Conservation (phyloP, 495 filamentous ascomycete genomes). For the Annulohypoxylon bovei region DNA sequence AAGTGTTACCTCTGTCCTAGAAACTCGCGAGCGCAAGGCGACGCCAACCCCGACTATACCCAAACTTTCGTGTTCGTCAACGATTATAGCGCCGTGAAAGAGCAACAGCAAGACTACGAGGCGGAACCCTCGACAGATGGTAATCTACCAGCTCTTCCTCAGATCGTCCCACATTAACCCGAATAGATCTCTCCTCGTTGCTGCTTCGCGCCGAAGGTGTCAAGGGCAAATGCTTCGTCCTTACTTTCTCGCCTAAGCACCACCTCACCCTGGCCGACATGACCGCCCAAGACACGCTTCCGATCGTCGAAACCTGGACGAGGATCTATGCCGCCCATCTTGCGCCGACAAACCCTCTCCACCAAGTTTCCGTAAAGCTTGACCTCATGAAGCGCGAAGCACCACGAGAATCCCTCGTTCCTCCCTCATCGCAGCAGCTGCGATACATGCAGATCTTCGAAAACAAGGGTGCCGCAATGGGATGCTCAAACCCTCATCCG, state of each 20-base stretch:
- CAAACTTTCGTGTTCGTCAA: slow-evolving; percentile 95
- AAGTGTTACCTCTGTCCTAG: slow-evolving; percentile 96
- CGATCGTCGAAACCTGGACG: slow-evolving; percentile 86
- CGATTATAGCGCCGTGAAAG: slow-evolving; percentile 96
- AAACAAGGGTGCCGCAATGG: slow-evolving; percentile 98
- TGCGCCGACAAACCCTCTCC: slow-evolving; percentile 74
- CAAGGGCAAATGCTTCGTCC: slow-evolving; percentile 96
- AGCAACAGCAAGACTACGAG: slow-evolving; percentile 74
- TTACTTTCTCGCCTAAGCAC: slow-evolving; percentile 91
- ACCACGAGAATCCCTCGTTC: slow-evolving; percentile 52
- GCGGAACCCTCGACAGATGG: slow-evolving; percentile 47
- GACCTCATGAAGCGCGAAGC: slow-evolving; percentile 51
- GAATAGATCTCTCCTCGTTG: slow-evolving; percentile 72
- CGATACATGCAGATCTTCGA: slow-evolving; percentile 99
- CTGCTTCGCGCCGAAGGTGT: slow-evolving; percentile 87
- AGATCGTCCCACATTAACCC: slow-evolving; percentile 6
- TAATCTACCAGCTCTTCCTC: slow-evolving; percentile 15
- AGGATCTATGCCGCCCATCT: slow-evolving; percentile 85
- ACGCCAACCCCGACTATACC: slow-evolving; percentile 85
- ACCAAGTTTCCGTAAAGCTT: slow-evolving; percentile 46
- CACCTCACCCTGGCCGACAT: slow-evolving; percentile 93
- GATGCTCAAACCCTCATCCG: slow-evolving; percentile 97
- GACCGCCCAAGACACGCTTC: slow-evolving; percentile 71
- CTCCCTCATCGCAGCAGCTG: slow-evolving; percentile 77
- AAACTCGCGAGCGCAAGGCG: slow-evolving; percentile 90